A percentile compares a stretch with the other conserved stretches of the same genome.
Evolutionary conservation across 495 filamentous ascomycete species (phyloP).

Genomic region (Podospora pseudocomata): DNA sequence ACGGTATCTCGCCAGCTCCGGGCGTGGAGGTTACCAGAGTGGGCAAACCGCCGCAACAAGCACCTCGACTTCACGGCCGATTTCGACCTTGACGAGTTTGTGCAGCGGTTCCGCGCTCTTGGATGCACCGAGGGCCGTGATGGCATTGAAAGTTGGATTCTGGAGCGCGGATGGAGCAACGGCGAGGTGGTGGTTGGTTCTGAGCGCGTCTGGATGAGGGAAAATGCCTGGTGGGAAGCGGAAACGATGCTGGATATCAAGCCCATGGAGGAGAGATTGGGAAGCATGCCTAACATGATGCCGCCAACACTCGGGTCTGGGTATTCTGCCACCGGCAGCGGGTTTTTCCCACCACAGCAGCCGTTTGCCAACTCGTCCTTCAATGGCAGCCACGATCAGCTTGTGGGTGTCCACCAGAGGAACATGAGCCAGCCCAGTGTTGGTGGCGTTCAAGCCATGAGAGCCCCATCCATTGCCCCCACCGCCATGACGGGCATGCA

Average conservation of each 20-base stretch:
- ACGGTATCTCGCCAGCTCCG: constrained; percentile 88
- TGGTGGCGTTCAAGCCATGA: constrained; percentile 37
- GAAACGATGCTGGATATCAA: constrained; percentile 95
- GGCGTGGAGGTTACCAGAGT: constrained; percentile 89
- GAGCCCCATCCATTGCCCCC: constrained; percentile 70
- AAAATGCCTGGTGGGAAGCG: constrained; percentile 94
- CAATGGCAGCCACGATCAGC: constrained; percentile 66
- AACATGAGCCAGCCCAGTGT: constrained; percentile 58
- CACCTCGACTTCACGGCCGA: constrained; percentile 95
- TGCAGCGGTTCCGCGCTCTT: constrained; percentile 70
- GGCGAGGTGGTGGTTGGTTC: constrained; percentile 89
- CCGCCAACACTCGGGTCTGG: constrained; percentile 54
- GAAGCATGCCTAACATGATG: constrained; percentile 49
- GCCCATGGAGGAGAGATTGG: constrained; percentile 46
- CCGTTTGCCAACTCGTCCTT: constrained; percentile 56
- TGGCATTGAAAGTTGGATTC: constrained; percentile 91
- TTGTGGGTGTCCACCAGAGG: constrained; percentile 54
- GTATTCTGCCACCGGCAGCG: constrained; percentile 61
- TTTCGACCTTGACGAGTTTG: constrained; percentile 92
- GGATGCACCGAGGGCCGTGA: constrained; percentile 89
- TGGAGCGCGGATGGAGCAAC: constrained; percentile 97
- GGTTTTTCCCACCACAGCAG: constrained; percentile 65
- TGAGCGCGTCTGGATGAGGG: constrained; percentile 92
- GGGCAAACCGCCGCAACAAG: constrained; percentile 90
- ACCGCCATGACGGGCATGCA: constrained; percentile 62